Evolutionary conservation across 345 rosid species (phyloP), one percentile per base, ranked within the genome.

Genomic region (Sisymbrium irio): DNA sequence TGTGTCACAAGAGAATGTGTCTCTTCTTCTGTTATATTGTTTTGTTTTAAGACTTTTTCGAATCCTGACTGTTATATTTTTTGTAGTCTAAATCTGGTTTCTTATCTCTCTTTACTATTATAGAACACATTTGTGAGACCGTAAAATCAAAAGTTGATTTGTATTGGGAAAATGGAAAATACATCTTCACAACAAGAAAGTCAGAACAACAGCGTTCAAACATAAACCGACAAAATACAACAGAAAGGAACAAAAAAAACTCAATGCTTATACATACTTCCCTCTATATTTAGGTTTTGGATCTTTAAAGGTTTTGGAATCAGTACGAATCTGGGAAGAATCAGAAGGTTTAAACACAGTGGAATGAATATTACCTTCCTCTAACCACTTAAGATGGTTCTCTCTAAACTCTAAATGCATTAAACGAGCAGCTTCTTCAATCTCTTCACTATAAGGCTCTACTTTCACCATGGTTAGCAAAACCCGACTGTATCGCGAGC

Each of bases 371-470:
- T 84, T 95, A 63, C 96, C 94, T 18, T 95, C 90, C 79, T 90
- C 92, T 72, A 92, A 59, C 97, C 96, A 92, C 83, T 92, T 95
- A 4, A 87, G 57, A 77, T 95, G 97, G 79, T 95, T 95, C 82
- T 86, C 92, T 69, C 82, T 87, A 79, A 95, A 95, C 71, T 90
- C 96, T 79, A 82, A 64, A 77, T 95, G 99, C 80, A 77, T 84
- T 41, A 81, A 67, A 67, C 81, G 76, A 14, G 97, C 98, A 25
- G 81, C 86, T 81, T 81, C 85, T 7, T 87, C 80, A 13, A 92
- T 40, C 65, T 84, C 83, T 32, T 85, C 84, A 3, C 86, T 84
- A 41, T 92, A 95, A 3, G 80, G 83, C 50, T 82, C 80, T 22
- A 41, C 78, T 79, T 95, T 95, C 69, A 90, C 93, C 98, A 95